A percentile compares a stretch with the other conserved stretches of the same genome.
phyloP scores from a whole-genome alignment of 768 basidiomycete genomes.

The Boletales sp. region DNA sequence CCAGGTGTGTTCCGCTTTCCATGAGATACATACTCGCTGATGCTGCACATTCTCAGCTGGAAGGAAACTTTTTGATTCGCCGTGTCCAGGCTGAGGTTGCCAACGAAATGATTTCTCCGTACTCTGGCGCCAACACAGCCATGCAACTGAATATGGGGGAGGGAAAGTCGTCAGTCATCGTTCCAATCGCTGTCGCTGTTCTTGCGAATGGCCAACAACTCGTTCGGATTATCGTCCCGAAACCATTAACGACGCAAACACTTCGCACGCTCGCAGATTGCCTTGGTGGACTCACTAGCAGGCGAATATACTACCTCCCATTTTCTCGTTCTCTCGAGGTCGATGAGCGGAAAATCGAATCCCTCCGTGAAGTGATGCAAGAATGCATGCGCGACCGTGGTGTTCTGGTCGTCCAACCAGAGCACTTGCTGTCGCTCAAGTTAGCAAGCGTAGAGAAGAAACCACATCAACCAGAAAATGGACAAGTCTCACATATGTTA shows the following conservation, averaged over 20 bases:
- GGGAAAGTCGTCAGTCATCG: constrained; percentile 45
- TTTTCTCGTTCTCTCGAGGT: constrained; percentile 34
- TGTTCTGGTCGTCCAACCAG: constrained; percentile 45
- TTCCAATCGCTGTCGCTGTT: constrained; percentile 38
- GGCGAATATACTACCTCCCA: constrained; percentile 44
- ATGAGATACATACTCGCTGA: neutral
- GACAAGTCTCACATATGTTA: constrained; percentile 11
- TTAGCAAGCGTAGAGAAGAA: constrained; percentile 39
- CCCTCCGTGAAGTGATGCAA: constrained; percentile 28
- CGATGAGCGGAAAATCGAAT: neutral
- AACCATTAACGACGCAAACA: constrained; percentile 42
- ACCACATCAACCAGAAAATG: neutral
- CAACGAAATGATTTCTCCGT: constrained; percentile 42
- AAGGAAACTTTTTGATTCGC: constrained; percentile 41
- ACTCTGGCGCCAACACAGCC: constrained; percentile 30
- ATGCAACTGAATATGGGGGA: constrained; percentile 59
- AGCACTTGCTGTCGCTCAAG: constrained; percentile 48
- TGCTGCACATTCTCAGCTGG: constrained; percentile 29
- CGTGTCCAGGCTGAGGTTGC: constrained; percentile 39
- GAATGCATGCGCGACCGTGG: constrained; percentile 38
- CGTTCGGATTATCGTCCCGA: constrained; percentile 46
- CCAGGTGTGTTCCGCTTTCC: constrained; percentile 27
- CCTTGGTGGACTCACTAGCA: constrained; percentile 40
- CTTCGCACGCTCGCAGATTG: constrained; percentile 41
- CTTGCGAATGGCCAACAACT: constrained; percentile 42